Evolutionary conservation across 2,329 filamentous ascomycete species (phyloP), one percentile per base, ranked within the genome.

Genomic region (Aspergillus sp.): DNA sequence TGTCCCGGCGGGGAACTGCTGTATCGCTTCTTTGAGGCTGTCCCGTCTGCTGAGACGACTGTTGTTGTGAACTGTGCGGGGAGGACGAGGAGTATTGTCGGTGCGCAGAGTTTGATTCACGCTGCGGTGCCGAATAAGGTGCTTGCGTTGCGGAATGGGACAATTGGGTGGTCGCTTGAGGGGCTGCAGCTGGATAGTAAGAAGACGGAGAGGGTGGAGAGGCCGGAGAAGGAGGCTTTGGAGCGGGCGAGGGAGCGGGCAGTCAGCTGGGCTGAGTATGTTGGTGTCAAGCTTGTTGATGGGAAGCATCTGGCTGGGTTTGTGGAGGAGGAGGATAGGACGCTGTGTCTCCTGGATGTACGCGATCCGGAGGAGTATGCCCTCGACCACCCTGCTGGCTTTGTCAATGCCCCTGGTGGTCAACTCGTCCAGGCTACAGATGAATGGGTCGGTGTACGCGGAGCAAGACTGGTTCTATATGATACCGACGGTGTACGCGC

Each of bases 11-110:
- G 49, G 6, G 49, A 51, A 51, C 37, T 51, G 13, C 22, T 51
- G 19, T 51, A 51, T 51, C 34, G 49, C 6, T 51, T 51, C 20
- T 51, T 51, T 17, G 49, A 51, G 49, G 49, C 49, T 17, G 49
- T 51, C 3, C 49, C 49, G 13, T 0, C 3, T 2, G 13, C 34
- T 7, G 34, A 37, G 4, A 37, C 13, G 15, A 37, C 34, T 13
- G 34, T 37, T n/a, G 34, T 37, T 37, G 34, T 37, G 12, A 37
- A 37, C 5, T 37, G 34, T 37, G 34, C 34, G 4, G 34, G 34
- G 12, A 3, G 34, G 2, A 37, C 34, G 34, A 37, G 34, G 34
- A 37, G 34, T 37, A 37, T 37, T 37, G 34, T 37, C 0, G 34
- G 34, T 15, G 15, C 34, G 6, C 34, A 37, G 13, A 37, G 12